Evolutionary conservation across 2,329 filamentous ascomycete species (phyloP), one percentile per base, ranked within the genome.

Genomic region (Diaporthe helianthi): DNA sequence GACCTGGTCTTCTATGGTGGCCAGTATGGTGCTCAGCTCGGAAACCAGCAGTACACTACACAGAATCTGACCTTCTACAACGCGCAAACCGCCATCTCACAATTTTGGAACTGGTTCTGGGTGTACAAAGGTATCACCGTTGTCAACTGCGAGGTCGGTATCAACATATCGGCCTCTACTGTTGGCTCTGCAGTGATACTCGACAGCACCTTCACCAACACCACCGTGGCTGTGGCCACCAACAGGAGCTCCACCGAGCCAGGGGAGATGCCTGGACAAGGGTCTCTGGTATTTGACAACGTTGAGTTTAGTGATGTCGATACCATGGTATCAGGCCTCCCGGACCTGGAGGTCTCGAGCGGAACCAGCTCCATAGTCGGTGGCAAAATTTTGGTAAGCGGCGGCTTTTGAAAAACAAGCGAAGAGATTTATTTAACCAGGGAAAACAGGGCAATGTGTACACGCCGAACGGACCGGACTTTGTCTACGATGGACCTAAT

Each of bases 51-150:
- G 75, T 93, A 91, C 76, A 91, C 89, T 8, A 88, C 87, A 41
- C 84, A 89, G 8, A 92, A 92, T 75, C 76, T 92, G 71, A 88
- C 85, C 36, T 92, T 93, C 79, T 86, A 86, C 72, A 82, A 85
- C 70, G 87, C 87, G 71, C 83, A 89, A 73, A 90, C 89, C 13
- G 91, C 88, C 41, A 88, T 93, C 65, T 87, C 84, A 76, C 89
- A 92, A 82, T 86, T 90, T 70, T 93, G 91, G 91, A 87, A 92
- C 77, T 93, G 91, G 91, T 86, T 87, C 1, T 93, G 90, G 89
- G 89, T 87, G 9, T 91, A 92, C 81, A 92, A 92, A 79, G 87
- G 85, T 22, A 75, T 92, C 17, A 82, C 79, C 17, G 86, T 92
- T 77, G 84, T 87, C 75, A 84, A 89, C 73, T 91, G 89, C 75